Base-by-base conservation (phyloP, 2,329 filamentous ascomycete genomes). In the Cladophialophora chaetospira region DNA sequence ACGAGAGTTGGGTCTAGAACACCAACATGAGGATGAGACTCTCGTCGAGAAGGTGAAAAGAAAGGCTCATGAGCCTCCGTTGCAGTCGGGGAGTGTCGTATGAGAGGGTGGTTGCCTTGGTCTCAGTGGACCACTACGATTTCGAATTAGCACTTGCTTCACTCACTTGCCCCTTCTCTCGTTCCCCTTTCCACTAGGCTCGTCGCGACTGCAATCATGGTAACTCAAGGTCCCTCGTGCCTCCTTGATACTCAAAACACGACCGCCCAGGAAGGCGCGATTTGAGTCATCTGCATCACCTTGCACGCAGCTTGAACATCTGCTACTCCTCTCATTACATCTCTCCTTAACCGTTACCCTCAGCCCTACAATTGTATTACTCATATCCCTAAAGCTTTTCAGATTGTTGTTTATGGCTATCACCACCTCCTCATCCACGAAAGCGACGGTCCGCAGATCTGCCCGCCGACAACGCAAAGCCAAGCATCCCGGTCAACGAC, bases 1-100 rank as follows among this genome's bases (percentile, higher is more conserved):
- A 17, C 63, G 55, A 26, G 69, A 73, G 49, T 61, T 69, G 28
- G 64, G 62, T 38, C 65, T 64, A 52, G 56, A 62, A 5, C 13
- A 48, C 17, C 19, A 55, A 19, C 36, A 62, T 13, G 38, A 56
- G 13, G 36, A 56, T 17, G 61, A 65, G 57, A 57, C 55, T 2
- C 19, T 61, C 50, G 55, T 62, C 6, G 59, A 63, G 29, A 65
- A 63, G 47, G 51, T 62, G 19, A 62, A 60, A 53, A 43, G 58
- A 23, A 59, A 60, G 40, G 58, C 57, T 5, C 48, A 57, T 19
- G 56, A 63, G 38, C 46, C 53, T n/a, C 43, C 61, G 2, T 48
- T 57, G 23, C 50, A 61, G 31, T 36, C 57, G 2, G 52, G 56
- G 13, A 58, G 54, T 51, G 53, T 62, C 4, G 57, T 62, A 13